phyloP scores from a whole-genome alignment of 306 rosid species.

The Sindora glabra region DNA sequence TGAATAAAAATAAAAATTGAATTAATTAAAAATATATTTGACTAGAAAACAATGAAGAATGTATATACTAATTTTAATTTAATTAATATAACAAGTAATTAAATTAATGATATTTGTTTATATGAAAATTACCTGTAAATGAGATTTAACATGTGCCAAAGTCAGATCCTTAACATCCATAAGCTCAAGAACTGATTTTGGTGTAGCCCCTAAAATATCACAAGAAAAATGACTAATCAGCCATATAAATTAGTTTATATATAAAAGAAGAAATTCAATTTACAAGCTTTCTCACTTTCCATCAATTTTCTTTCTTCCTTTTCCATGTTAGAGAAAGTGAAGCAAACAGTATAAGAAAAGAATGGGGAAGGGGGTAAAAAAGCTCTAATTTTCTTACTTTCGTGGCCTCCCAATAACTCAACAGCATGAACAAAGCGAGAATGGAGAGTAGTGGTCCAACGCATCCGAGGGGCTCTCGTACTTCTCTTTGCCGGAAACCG shows the following conservation, averaged over 20 bases:
- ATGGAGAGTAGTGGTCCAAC: constrained; percentile 95
- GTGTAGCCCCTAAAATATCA: constrained; percentile 72
- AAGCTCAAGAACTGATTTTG: constrained; percentile 98
- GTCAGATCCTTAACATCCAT: constrained; percentile 99
- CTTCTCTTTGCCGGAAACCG: constrained; percentile 83
- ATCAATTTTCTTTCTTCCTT: neutral
- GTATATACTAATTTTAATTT: neutral
- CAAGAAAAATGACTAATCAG: neutral
- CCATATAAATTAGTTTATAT: neutral
- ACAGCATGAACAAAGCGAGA: constrained; percentile 98
- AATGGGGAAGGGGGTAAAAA: neutral
- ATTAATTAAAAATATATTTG: neutral
- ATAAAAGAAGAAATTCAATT: neutral
- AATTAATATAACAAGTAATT: too few species aligned
- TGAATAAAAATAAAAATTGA: neutral
- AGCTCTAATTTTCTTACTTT: constrained; percentile 58
- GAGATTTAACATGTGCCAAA: constrained; percentile 98
- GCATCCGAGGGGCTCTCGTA: constrained; percentile 98
- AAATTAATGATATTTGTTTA: neutral
- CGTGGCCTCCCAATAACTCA: constrained; percentile 95
- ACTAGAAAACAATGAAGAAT: neutral
- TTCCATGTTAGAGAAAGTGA: neutral
- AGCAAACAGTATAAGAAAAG: constrained; percentile 14
- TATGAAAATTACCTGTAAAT: constrained; percentile 66
- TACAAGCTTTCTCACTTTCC: neutral